Evolutionary conservation across 441 rosid genomes (phyloP).

Genomic region (Gossypium laxum): DNA sequence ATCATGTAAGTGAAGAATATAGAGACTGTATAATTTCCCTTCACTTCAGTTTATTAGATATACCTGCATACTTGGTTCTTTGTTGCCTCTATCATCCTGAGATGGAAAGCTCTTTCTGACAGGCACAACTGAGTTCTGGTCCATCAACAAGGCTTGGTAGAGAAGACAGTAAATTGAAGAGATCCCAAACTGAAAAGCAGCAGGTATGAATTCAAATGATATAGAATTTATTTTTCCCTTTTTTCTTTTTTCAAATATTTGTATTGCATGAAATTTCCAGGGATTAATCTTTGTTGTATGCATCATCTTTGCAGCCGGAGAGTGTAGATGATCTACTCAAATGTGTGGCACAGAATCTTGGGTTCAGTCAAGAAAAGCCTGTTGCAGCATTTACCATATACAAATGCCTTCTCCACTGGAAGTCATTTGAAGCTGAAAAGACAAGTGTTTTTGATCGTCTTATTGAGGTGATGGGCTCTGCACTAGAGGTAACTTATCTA

Average conservation of each 20-base stretch:
- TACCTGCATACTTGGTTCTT: constrained; percentile 13
- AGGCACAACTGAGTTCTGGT: constrained; percentile 37
- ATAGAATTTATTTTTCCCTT: constrained; percentile 7
- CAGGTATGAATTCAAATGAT: constrained; percentile 37
- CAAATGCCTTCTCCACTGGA: constrained; percentile 86
- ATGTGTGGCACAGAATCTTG: constrained; percentile 49
- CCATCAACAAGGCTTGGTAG: constrained; percentile 37
- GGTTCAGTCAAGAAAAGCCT: constrained; percentile 70
- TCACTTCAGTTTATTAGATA: constrained; percentile 12
- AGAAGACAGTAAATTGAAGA: constrained; percentile 32
- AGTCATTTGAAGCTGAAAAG: constrained; percentile 75
- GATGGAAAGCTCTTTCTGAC: constrained; percentile 21
- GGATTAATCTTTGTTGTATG: constrained; percentile 15
- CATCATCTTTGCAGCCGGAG: constrained; percentile 46
- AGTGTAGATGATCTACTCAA: constrained; percentile 51
- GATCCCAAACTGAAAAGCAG: constrained; percentile 45
- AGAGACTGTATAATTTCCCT: constrained; percentile 7
- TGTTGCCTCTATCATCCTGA: constrained; percentile 19
- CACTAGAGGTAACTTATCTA: constrained; percentile 55
- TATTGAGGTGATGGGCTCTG: constrained; percentile 72
- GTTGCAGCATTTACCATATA: constrained; percentile 77
- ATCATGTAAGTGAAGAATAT: constrained; percentile 42
- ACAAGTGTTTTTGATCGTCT: constrained; percentile 87
- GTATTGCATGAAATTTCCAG: neutral
- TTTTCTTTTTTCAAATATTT: constrained; percentile 11